Evolutionary conservation across 257 asterid species (phyloP).

Genomic region (Solanum clarkiae): DNA sequence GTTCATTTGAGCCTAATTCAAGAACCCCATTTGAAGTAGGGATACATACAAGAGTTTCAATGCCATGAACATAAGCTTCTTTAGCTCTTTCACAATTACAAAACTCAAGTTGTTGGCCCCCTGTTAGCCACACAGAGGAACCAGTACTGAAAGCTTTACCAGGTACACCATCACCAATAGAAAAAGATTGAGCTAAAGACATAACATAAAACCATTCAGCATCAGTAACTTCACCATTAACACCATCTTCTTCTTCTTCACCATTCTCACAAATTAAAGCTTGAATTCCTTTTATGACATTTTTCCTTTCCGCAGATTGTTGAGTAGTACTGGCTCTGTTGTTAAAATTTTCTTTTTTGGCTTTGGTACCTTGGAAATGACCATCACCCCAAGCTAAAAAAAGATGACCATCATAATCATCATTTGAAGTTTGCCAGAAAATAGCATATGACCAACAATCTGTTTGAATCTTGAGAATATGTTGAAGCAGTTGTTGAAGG

Average conservation of each 20-base stretch:
- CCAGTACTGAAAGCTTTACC: conserved; percentile 50
- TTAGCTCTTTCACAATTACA: conserved; percentile 56
- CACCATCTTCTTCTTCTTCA: conserved; percentile 14
- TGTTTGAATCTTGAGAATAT: conserved; percentile 33
- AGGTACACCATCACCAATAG: conserved; percentile 31
- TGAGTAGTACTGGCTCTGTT: neutral
- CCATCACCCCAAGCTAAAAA: conserved; percentile 53
- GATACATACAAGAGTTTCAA: conserved; percentile 53
- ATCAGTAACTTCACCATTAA: neutral
- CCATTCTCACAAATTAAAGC: conserved; percentile 28
- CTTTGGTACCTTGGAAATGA: conserved; percentile 27
- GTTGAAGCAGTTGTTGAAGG: conserved; percentile 38
- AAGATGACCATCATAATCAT: conserved; percentile 21
- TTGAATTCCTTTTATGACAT: conserved; percentile 48
- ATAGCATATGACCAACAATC: conserved; percentile 49
- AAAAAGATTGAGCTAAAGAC: conserved; percentile 51
- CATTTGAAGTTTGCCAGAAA: conserved; percentile 35
- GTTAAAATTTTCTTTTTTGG: neutral
- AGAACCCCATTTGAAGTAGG: conserved; percentile 46
- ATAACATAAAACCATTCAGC: conserved; percentile 70
- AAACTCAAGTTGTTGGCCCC: conserved; percentile 38
- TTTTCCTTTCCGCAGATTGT: conserved; percentile 21
- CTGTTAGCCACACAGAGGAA: conserved; percentile 48
- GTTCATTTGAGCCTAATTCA: conserved; percentile 49
- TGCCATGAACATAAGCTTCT: conserved; percentile 60